These are phyloP conservation scores for Dacryopinax spathularia DNA, from an alignment of 768 basidiomycete species.

Conservation along the genomic window DNA sequence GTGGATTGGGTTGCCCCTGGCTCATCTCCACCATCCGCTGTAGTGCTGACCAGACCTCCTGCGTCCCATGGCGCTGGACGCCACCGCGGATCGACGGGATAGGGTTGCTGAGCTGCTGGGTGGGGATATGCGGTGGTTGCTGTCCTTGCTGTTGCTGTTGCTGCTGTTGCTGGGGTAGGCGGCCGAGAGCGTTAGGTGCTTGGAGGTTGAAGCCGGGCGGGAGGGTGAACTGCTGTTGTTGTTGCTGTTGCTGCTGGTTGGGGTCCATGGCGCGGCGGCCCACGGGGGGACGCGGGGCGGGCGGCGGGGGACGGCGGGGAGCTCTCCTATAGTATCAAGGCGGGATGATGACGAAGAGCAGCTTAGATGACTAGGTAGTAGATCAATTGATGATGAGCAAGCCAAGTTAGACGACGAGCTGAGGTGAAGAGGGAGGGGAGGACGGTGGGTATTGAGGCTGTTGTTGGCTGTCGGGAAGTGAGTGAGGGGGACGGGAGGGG, in stretches of 20 bases:
- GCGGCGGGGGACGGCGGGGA: neutral
- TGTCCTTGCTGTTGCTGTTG: neutral
- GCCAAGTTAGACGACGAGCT: too few relatives aligned
- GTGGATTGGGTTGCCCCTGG: neutral
- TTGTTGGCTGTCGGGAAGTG: conserved; percentile 1
- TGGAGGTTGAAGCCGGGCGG: conserved; percentile 2
- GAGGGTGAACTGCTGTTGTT: neutral
- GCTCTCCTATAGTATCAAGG: too few relatives aligned
- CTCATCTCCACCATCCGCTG: neutral
- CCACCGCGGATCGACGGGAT: conserved; percentile 1
- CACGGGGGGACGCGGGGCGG: neutral
- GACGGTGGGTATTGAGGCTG: neutral
- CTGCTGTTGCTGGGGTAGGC: neutral
- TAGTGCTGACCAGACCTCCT: neutral
- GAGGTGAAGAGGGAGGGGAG: neutral
- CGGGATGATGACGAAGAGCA: too few relatives aligned
- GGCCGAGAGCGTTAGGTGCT: neutral
- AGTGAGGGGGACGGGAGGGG: too few relatives aligned
- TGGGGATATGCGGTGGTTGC: neutral
- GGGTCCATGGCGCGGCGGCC: neutral
- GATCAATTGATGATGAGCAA: too few relatives aligned
- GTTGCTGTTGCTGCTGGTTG: neutral
- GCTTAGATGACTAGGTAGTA: too few relatives aligned
- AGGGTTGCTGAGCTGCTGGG: conserved; percentile 3
- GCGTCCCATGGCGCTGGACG: neutral